Conservation (phyloP, 2,329 filamentous ascomycete species). For the Ophiosphaerella herpotricha region DNA sequence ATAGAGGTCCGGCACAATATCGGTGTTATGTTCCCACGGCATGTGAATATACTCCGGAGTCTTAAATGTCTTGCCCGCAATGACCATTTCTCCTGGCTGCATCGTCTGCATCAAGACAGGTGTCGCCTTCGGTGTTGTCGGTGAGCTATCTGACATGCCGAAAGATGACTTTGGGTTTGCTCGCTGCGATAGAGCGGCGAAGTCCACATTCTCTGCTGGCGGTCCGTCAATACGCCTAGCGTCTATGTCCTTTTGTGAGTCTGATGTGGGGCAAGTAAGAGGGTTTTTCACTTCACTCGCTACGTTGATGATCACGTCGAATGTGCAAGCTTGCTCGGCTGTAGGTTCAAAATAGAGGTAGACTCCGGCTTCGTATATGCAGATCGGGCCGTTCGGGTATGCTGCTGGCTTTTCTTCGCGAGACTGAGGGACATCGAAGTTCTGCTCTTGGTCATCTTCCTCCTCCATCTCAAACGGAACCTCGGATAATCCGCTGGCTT, state of each 20-base stretch:
- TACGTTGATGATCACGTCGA: conserved; percentile 84
- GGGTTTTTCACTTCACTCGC: conserved; percentile 81
- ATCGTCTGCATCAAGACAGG: conserved; percentile 46
- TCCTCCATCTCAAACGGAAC: conserved; percentile 76
- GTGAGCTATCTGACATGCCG: conserved; percentile 44
- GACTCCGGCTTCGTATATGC: conserved; percentile 78
- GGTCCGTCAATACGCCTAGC: conserved; percentile 42
- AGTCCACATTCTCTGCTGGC: conserved; percentile 43
- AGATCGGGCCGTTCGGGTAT: conserved; percentile 80
- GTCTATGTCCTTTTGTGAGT: conserved; percentile 42
- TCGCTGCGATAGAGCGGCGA: conserved; percentile 35
- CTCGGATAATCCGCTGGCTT: conserved; percentile 51
- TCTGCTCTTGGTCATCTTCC: conserved; percentile 61
- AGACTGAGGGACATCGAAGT: conserved; percentile 62
- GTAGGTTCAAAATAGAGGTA: conserved; percentile 82
- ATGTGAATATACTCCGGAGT: conserved; percentile 84
- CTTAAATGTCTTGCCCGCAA: conserved; percentile 35
- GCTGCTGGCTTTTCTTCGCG: conserved; percentile 74
- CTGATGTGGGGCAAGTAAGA: conserved; percentile 53
- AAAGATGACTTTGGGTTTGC: conserved; percentile 29
- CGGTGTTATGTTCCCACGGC: conserved; percentile 86
- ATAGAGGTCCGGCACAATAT: conserved; percentile 79
- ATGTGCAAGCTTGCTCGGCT: conserved; percentile 74
- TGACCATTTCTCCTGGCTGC: conserved; percentile 29
- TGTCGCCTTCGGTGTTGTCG: conserved; percentile 59